Evolutionary conservation across 257 asterid genomes (phyloP), one percentile per base, ranked within the genome.

Genomic region (Lithospermum erythrorhizon): DNA sequence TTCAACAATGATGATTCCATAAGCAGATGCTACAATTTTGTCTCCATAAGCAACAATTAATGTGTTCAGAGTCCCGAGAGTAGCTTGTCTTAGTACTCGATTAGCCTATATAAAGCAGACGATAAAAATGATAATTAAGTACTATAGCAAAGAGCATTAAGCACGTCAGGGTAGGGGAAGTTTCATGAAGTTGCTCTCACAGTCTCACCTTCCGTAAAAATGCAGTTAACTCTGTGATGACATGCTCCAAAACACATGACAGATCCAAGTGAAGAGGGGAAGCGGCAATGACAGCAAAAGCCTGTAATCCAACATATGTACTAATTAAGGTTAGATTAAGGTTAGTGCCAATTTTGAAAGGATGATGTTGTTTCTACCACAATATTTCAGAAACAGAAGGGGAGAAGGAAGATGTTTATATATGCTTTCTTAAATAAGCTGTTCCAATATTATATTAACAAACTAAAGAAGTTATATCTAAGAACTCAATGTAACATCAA

Each of bases 1-100:
- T 75, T 93, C 99, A 66, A 82, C 85, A 69, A 87, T 84, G 76
- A 93, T 93, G 71, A 87, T 87, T 82, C 84, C 99, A 71, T 89
- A 93, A 19, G 96, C 91, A 79, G 95, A 76, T 47, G 99, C 67
- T 70, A 87, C 95, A 66, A 93, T 86, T 84, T 83, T 76, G 77
- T 93, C 94, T 35, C 99, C 95, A 59, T 93, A 93, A 58, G 94
- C 97, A 16, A 89, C 95, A 48, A 89, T 87, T 72, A 93, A 77
- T 29, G 94, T 86, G 82, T 86, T 89, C 62, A 93, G 80, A 17
- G 99, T 89, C 68, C 97, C 99, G 25, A 93, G 84, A 55, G 97
- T 93, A 48, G 97, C 95, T 70, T 89, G 99, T 73, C 97, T 81
- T 57, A 93, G 71, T 7, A 97, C 94, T 68, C 97, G 94, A 72